These are phyloP conservation scores for Barnettozyma hawaiiensis DNA, from an alignment of 1,139 yeast species.

Conservation along the genomic window DNA sequence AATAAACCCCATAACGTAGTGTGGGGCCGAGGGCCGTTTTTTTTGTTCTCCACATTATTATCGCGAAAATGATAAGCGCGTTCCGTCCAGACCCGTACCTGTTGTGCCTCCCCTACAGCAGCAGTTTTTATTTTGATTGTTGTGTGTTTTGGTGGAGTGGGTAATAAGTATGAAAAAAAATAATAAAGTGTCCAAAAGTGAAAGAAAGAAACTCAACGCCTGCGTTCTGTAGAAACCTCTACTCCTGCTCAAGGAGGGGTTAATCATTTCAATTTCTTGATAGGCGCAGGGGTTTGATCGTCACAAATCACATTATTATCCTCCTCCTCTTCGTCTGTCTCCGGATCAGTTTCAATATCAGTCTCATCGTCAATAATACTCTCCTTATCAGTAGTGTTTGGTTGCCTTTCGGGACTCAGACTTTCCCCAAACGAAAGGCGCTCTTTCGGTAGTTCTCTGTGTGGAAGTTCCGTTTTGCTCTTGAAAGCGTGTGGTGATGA, in stretches of 20 bases:
- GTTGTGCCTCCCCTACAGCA: too few relatives aligned
- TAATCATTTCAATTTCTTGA: not conserved
- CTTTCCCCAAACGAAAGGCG: slow-evolving; percentile 21
- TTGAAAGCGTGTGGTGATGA: slow-evolving; percentile 35
- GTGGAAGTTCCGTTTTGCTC: slow-evolving; percentile 6
- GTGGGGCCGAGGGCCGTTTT: slow-evolving; percentile 3
- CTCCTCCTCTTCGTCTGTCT: slow-evolving; percentile 12
- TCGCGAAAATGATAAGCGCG: too few relatives aligned
- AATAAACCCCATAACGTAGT: too few relatives aligned
- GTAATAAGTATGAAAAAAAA: too few relatives aligned
- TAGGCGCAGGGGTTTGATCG: not conserved
- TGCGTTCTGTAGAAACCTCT: not conserved
- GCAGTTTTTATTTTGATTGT: too few relatives aligned
- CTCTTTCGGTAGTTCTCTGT: slow-evolving; percentile 16
- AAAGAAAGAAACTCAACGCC: not conserved
- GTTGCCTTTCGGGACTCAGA: slow-evolving; percentile 17
- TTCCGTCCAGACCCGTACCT: too few relatives aligned
- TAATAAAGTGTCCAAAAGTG: too few relatives aligned
- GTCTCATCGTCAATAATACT: slow-evolving; percentile 13
- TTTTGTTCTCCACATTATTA: slow-evolving; percentile 5
- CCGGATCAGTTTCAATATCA: slow-evolving; percentile 8
- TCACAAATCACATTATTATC: slow-evolving; percentile 12
- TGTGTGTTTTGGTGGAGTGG: too few relatives aligned
- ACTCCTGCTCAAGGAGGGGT: not conserved
- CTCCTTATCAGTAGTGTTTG: slow-evolving; percentile 1